These are phyloP conservation scores for Eustoma russellianum DNA, from an alignment of 257 asterid genomes.

Conservation along the genomic window DNA sequence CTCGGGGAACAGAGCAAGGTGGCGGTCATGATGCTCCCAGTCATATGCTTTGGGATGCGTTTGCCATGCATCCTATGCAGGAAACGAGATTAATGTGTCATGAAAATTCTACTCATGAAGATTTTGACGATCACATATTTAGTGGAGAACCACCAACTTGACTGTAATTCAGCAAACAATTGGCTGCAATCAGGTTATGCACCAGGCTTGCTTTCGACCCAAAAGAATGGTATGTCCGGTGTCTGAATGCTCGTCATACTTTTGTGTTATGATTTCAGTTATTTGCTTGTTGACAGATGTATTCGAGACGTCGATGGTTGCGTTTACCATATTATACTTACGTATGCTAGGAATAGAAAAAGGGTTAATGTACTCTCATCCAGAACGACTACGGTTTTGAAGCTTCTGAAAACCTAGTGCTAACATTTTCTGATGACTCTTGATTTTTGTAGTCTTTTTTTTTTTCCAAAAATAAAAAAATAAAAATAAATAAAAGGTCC, in stretches of 20 bases:
- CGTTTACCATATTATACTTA: no score
- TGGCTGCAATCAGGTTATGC: conserved; percentile 2
- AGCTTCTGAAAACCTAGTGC: no score
- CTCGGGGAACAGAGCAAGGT: conserved; percentile 31
- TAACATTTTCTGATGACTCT: no score
- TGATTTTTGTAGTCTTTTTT: no score
- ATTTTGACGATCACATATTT: conserved; percentile 59
- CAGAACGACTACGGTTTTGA: no score
- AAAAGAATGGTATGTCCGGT: no score
- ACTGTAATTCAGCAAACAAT: not conserved
- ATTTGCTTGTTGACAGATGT: not conserved
- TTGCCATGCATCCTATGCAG: conserved; percentile 32
- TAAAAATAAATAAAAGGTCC: no score
- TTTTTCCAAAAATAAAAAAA: no score
- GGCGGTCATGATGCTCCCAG: conserved; percentile 22
- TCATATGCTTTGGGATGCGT: conserved; percentile 35
- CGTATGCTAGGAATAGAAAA: no score
- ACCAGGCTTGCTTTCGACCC: not conserved
- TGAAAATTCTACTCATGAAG: conserved; percentile 66
- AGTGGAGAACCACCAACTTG: conserved; percentile 48
- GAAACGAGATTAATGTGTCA: conserved; percentile 64
- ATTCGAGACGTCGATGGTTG: not conserved
- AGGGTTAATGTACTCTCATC: no score
- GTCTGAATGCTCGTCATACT: no score
- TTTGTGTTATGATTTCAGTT: not conserved